Evolutionary conservation across 805 yeast genomes (phyloP), one percentile per base, ranked within the genome.

Genomic region (Pichia manshurica): DNA sequence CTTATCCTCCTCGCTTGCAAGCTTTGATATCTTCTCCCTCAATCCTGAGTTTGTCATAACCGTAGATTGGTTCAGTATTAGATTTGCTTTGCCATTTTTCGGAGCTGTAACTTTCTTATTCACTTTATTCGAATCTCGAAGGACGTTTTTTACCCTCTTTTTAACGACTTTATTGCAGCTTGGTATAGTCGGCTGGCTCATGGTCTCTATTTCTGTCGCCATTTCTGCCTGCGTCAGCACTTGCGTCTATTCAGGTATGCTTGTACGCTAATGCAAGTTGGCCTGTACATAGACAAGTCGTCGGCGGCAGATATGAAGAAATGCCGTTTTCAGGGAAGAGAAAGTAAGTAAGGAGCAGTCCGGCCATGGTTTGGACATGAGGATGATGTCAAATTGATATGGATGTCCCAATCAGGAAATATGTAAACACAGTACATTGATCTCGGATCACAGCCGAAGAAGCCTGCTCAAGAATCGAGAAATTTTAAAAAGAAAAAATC

Each of bases 1-100:
- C 4, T 43, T 39, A 3, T 6, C 22, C 19, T 43, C 33, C 5
- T 38, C 40, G n/a, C 6, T 29, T 25, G 41, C 41, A 13, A 47
- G 35, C 17, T 39, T 32, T 7, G 42, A 25, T n/a, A 44, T 39
- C n/a, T 43, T 42, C 12, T 29, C 44, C n/a, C 47, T 25, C 12
- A 47, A 20, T 10, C 41, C 47, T 17, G 9, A 36, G 20, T 37
- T 36, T 9, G 25, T n/a, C 1, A 35, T 15, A 12, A 37, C n/a
- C 20, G 16, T 25, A 9, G 25, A 31, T 23, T 41, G 22, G 6
- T 41, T 41, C 13, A 41, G 5, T 16, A 21, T 29, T 20, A 41
- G 9, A 5, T 13, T 40, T 5, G 8, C 10, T 28, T 37, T 37
- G 7, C n/a, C 20, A 17, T 5, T 13, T 28, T 16, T 40, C 15